These are phyloP conservation scores for Chaetomiaceae sp. DNA, from an alignment of 2,329 filamentous ascomycete species.

Conservation along the genomic window DNA sequence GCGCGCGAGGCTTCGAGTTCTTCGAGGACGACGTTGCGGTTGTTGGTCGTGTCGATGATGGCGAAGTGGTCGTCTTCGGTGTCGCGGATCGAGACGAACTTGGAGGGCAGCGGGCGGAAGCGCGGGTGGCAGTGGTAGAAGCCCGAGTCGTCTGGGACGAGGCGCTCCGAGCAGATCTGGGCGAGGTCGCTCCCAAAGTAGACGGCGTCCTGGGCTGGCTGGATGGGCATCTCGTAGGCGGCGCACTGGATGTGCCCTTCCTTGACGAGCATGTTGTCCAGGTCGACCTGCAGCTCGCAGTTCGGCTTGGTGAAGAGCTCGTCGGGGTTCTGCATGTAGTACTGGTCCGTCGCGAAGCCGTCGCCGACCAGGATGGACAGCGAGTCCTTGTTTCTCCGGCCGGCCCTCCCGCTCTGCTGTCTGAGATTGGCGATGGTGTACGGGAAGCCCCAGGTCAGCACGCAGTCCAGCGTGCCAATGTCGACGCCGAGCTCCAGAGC, in stretches of 20 bases:
- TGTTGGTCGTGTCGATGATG: slow-evolving; percentile 81
- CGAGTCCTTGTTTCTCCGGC: slow-evolving; percentile 87
- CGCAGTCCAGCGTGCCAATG: slow-evolving; percentile 89
- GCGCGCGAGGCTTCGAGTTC: slow-evolving; percentile 95
- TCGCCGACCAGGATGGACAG: slow-evolving; percentile 87
- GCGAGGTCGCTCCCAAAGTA: slow-evolving; percentile 77
- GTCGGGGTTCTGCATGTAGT: slow-evolving; percentile 95
- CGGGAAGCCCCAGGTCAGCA: slow-evolving; percentile 89
- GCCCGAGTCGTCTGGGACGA: slow-evolving; percentile 68
- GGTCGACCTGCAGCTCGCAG: slow-evolving; percentile 80
- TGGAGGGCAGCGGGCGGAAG: slow-evolving; percentile 80
- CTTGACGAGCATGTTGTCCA: slow-evolving; percentile 84
- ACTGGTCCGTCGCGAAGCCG: slow-evolving; percentile 84
- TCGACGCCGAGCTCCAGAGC: slow-evolving; percentile 92
- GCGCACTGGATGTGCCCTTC: slow-evolving; percentile 96
- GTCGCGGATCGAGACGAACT: slow-evolving; percentile 81
- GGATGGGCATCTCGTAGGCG: slow-evolving; percentile 89
- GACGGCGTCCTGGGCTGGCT: slow-evolving; percentile 64
- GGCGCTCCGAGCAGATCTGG: slow-evolving; percentile 66
- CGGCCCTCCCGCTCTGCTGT: slow-evolving; percentile 91
- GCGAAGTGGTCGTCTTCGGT: slow-evolving; percentile 89
- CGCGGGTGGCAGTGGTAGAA: slow-evolving; percentile 89
- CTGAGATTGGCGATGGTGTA: slow-evolving; percentile 92
- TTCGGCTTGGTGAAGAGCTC: slow-evolving; percentile 92
- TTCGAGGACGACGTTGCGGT: slow-evolving; percentile 80